Base-by-base conservation (phyloP, 371 early-diverging fungal genomes). In the Circinella minor region DNA sequence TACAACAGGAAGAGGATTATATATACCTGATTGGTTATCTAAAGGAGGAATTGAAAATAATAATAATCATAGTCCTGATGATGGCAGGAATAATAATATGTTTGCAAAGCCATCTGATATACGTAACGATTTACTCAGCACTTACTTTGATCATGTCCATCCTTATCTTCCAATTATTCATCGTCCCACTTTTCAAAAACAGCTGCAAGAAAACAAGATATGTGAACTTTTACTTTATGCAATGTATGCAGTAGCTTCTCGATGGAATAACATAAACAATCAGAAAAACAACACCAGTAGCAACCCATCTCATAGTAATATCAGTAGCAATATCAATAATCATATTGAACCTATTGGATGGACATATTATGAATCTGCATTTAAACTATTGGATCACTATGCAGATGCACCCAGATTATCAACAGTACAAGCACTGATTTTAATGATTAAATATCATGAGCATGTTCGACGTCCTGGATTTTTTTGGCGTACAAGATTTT, bases 91-190 rank as follows among this genome's bases (percentile, higher is more conserved):
- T 64, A 73, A 20, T 60, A 64, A 14, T 55, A 51, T 36, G 49
- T 60, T 36, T 39, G 59, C 36, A 34, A 63, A 49, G 66, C 55
- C 37, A 69, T 46, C 69, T 6, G 49, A 70, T 11, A 69, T 74
- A 27, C 65, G 67, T 36, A 60, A 34, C 17, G 74, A 73, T 18
- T 57, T 78, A 36, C 65, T 78, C 27, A 71, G 77, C 18, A 54
- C 69, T 13, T 87, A 90, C 60, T 85, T 90, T 38, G 74, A 77
- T 15, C 76, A 82, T 62, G 79, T 88, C 18, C 88, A 90, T 68
- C 88, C 87, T 2, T 86, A 85, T 61, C 73, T 86, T 10, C 90
- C 90, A 14, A 84, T 90, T 43, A 60, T 88, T 47, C 74, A 83
- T 61, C 77, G 74, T 64, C 67, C 81, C 6, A 74, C 74, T 15